phyloP scores from a whole-genome alignment of 768 basidiomycete genomes.

The Cantharellus cinnabarinus region DNA sequence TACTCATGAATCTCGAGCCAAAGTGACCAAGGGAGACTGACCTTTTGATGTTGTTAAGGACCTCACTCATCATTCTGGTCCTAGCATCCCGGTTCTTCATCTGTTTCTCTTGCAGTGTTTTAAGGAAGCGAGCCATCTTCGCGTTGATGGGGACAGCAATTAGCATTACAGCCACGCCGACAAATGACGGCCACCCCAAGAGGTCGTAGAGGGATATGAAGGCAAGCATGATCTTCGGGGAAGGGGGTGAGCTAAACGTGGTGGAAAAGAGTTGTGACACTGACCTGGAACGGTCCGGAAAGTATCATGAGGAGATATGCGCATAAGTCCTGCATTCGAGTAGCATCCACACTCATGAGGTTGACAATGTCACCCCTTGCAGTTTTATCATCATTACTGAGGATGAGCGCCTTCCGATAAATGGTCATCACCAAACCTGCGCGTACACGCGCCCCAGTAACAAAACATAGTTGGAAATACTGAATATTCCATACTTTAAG shows the following conservation, averaged over 20 bases:
- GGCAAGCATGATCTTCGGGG: constrained; percentile 52
- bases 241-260: not conserved
- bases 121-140: constrained; percentile 44
- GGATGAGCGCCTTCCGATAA: constrained; percentile 66
- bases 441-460: constrained; percentile 85
- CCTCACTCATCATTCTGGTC: constrained; percentile 61
- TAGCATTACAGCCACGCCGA: constrained; percentile 79
- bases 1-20: not conserved
- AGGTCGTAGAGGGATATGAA: constrained; percentile 80
- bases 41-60: constrained; percentile 77
- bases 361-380: constrained; percentile 82
- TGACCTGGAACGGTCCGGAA: constrained; percentile 67
- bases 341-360: constrained; percentile 75
- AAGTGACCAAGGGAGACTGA: constrained; percentile 22
- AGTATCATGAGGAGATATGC: constrained; percentile 68
- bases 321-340: constrained; percentile 59
- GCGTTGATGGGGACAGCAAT: constrained; percentile 60
- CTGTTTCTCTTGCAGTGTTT: constrained; percentile 63
- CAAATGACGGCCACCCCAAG: constrained; percentile 79
- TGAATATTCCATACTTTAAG: constrained; percentile 13
- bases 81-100: constrained; percentile 58
- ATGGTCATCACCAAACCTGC: constrained; percentile 72
- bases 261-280: not conserved
- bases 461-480: constrained; percentile 73
- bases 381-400: constrained; percentile 54